These are phyloP conservation scores for Lepiota subincarnata DNA, from an alignment of 768 basidiomycete genomes.

Conservation along the genomic window DNA sequence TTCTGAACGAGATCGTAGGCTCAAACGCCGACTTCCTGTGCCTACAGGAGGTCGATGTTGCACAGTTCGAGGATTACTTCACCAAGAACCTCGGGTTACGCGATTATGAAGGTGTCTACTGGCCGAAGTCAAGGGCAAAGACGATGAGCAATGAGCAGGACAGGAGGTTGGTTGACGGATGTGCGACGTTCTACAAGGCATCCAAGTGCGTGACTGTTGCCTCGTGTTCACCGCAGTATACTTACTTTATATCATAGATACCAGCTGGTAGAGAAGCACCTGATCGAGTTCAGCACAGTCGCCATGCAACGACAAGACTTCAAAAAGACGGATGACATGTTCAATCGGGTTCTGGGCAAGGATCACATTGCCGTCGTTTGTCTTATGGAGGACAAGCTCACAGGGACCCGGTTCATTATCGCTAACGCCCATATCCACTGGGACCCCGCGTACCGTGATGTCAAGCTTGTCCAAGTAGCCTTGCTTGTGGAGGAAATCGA, in stretches of 20 bases:
- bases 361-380: conserved; percentile 90
- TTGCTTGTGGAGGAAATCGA: conserved; percentile 89
- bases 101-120: conserved; percentile 89
- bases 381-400: conserved; percentile 80
- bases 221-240: conserved; percentile 9
- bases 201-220: conserved; percentile 58
- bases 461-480: conserved; percentile 96
- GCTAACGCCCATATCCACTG: conserved; percentile 91
- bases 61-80: conserved; percentile 92
- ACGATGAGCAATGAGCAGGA: conserved; percentile 82
- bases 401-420: conserved; percentile 84
- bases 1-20: conserved; percentile 78
- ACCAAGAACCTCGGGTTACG: conserved; percentile 61
- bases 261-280: conserved; percentile 87
- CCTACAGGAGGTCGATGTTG: conserved; percentile 91
- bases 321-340: conserved; percentile 99
- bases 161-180: conserved; percentile 87
- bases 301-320: conserved; percentile 93
- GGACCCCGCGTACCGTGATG: conserved; percentile 90
- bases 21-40: conserved; percentile 89
- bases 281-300: conserved; percentile 89
- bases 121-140: conserved; percentile 89
- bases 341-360: conserved; percentile 93
- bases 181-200: conserved; percentile 93
- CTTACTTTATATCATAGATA: conserved; percentile 50